Base-by-base conservation (phyloP, 2,329 filamentous ascomycete genomes). In the Nothophaeocryptopus gaeumannii region DNA sequence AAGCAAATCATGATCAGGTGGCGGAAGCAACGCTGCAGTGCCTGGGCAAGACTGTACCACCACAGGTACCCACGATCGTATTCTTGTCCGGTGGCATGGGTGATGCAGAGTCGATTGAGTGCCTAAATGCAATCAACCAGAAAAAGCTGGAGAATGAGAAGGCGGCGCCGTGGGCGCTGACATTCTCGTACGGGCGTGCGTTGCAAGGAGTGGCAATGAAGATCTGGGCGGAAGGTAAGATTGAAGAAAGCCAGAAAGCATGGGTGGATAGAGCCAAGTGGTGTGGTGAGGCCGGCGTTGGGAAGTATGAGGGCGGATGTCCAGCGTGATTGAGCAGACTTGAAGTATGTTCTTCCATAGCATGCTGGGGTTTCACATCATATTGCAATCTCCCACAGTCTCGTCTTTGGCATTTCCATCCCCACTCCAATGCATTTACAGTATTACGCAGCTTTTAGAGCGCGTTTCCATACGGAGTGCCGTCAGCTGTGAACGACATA, bases 61-160 rank as follows among this genome's bases (percentile, higher is more conserved):
- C 46, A 14, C 26, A 26, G 9, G 46, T 49, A 9, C 46, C 46
- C 5, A 44, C 46, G 16, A 38, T 49, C 15, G 39, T 44, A 9
- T 49, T 44, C 46, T 15, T 49, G 39, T 49, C 39, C 11, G 46
- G 46, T 16, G 46, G 46, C 13, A 32, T 49, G 13, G 44, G 46
- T 26, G 46, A 49, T 35, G 32, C 20, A 29, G 46, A 49, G 7
- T 49, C 46, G 31, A 49, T 49, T 20, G 15, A 49, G 46, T 43
- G 38, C 31, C 20, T 43, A 8, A 37, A 43, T 44, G 39, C 39
- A 8, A 36, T 49, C 39, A 49, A 49, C n/a, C 43, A 43, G 39
- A 11, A 29, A 5, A 49, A 43, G 46, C 46, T 36, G 46, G 12
- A 43, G 39, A 43, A 44, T 38, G 10, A 10, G 9, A 38, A 30